phyloP scores from a whole-genome alignment of 2,329 filamentous ascomycete genomes.

The Cytospora piceae region DNA sequence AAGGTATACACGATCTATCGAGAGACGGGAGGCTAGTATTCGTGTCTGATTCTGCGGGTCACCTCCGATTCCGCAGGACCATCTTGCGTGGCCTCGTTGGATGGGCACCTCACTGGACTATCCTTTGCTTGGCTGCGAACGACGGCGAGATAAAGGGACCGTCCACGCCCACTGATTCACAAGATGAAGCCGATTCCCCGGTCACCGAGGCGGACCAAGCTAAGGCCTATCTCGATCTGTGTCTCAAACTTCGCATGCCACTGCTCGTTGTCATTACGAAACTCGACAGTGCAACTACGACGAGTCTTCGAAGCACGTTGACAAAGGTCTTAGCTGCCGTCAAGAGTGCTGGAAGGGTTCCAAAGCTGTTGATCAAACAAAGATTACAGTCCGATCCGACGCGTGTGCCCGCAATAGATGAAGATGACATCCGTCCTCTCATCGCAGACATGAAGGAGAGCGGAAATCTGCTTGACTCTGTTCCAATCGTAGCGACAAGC shows the following conservation, averaged over 20 bases:
- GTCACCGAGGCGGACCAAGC: constrained; percentile 70
- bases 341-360: constrained; percentile 74
- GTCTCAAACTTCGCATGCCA: constrained; percentile 77
- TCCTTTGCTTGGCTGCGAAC: constrained; percentile 85
- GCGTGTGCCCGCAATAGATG: constrained; percentile 59
- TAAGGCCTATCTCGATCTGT: constrained; percentile 81
- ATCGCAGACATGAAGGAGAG: constrained; percentile 54
- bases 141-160: constrained; percentile 55
- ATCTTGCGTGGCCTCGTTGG: constrained; percentile 88
- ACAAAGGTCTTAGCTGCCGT: constrained; percentile 75
- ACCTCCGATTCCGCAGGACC: constrained; percentile 86
- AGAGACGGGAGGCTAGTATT: constrained; percentile 79
- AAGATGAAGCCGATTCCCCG: constrained; percentile 55
- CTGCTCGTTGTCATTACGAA: constrained; percentile 88
- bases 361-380: constrained; percentile 70
- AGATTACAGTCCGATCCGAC: constrained; percentile 56
- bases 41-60: constrained; percentile 88
- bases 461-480: constrained; percentile 52
- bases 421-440: constrained; percentile 59
- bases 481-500: constrained; percentile 88
- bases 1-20: constrained; percentile 84
- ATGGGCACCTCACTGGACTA: constrained; percentile 93
- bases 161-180: constrained; percentile 46
- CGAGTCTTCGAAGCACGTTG: constrained; percentile 70
- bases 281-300: constrained; percentile 79